Evolutionary conservation across 805 yeast species (phyloP), one percentile per base, ranked within the genome.

Genomic region (Sugiyamaella chiloensis): DNA sequence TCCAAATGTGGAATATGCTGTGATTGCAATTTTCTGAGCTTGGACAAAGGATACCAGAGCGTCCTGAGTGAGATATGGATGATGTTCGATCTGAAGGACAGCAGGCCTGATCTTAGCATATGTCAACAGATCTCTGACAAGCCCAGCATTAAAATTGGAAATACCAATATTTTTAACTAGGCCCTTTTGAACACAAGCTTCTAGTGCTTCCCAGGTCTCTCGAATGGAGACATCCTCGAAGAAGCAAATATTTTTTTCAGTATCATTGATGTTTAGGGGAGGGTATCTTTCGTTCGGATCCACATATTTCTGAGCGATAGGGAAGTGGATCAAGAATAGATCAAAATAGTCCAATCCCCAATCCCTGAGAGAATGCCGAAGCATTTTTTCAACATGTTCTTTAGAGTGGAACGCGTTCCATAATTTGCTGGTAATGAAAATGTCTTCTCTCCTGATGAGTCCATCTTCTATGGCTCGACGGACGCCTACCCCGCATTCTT

Each of bases 1-100:
- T 32, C 95, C 95, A 59, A 87, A 85, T 9, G 91, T 80, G 11
- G 93, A 85, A 70, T 86, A 86, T n/a, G 81, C 95, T 42, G 85
- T 85, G 53, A 86, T 75, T 54, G 80, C 81, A 51, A 86, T 75
- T 27, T 75, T 80, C 52, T 75, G 67, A 35, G 67, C 58, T 61
- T 83, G 76, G 53, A 75, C 85, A 58, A 69, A 84, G 54, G 80
- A 75, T 53, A 85, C 60, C 58, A 86, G 70, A 57, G 73, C 73
- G 51, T 75, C 75, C 70, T 86, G 95, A 52, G 85, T 86, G 62
- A 87, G 74, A 73, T 87, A 87, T 52, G 96, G 96, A 66, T 87
- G 96, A 65, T 86, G 93, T 72, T 87, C 96, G 56, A 87, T 83
- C 69, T 87, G 96, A 59, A 87, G 75, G 47, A 83, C 85, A 40